Percentiles rank a stretch among this genome's conserved stretches.
Conservation (phyloP, 2,329 filamentous ascomycete species). For the Trichophyton rubrum region DNA sequence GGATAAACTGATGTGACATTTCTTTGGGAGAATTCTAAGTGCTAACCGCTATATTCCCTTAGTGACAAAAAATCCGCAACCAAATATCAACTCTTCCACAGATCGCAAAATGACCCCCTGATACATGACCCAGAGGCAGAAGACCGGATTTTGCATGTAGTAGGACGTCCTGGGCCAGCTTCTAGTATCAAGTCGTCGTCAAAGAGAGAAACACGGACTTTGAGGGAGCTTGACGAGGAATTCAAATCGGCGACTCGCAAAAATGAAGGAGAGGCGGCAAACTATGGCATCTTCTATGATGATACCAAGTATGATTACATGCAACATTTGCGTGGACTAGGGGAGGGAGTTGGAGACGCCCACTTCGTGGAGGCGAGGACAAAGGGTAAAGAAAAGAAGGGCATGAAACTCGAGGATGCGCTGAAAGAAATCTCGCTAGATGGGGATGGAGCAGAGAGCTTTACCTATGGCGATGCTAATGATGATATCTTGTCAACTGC, state of each 20-base stretch:
- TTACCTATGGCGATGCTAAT: conserved; percentile 8
- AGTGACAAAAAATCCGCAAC: conserved; percentile 16
- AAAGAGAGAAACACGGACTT: conserved; percentile 47
- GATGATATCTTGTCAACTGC: conserved; percentile 32
- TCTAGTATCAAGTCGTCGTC: conserved; percentile 19
- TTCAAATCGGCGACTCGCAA: conserved; percentile 60
- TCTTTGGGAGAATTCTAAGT: background rate
- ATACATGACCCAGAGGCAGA: conserved; percentile 86
- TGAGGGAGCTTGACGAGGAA: conserved; percentile 63
- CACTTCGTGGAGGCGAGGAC: conserved; percentile 63
- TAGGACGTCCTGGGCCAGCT: conserved; percentile 28
- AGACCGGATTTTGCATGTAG: conserved; percentile 76
- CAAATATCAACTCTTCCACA: conserved; percentile 28
- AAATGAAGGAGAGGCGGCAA: conserved; percentile 93
- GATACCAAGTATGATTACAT: conserved; percentile 97
- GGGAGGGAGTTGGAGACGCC: conserved; percentile 53
- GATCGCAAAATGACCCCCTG: conserved; percentile 90
- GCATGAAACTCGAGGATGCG: conserved; percentile 71
- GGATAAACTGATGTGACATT: background rate
- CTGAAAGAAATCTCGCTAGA: conserved; percentile 47
- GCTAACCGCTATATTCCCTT: conserved; percentile 1
- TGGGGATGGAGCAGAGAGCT: conserved; percentile 26
- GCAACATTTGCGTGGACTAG: conserved; percentile 93
- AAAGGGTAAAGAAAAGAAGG: conserved; percentile 52
- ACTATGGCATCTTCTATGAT: conserved; percentile 87